Evolutionary conservation across 1,284 basidiomycete species (phyloP), one percentile per base, ranked within the genome.

Genomic region (Singerocomus inundabilis): DNA sequence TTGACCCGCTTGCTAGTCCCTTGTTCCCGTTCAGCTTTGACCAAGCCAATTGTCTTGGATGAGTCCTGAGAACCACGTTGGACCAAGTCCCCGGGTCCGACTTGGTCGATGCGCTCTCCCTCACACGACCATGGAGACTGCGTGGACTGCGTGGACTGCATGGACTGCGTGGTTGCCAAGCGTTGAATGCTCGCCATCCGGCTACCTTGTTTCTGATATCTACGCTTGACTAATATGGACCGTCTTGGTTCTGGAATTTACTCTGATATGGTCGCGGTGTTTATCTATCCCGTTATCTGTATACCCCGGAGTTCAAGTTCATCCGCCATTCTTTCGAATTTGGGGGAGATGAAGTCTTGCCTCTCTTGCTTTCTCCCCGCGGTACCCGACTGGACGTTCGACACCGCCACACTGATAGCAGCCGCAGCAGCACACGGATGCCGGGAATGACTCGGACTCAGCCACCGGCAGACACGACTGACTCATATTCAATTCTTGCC

Each of bases 151-250:
- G n/a, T n/a, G n/a, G n/a, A n/a, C 21, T 21, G 4, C 21, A 4
- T 21, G 21, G 52, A 51, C 41, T 56, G 50, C 28, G 40, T 55
- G 18, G 42, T 51, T 31, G 25, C 57, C 7, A 52, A 46, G 18
- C 43, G 53, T 36, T 56, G 60, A 54, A 48, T 51, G 26, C 51
- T 60, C 21, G 40, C 46, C n/a, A 30, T 62, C n/a, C 48, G 55
- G 38, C 11, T 65, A 18, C 56, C 57, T 48, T 60, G 62, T 53
- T 52, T 58, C 12, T 58, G 57, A 57, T 16, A 2, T 9, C 21
- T 25, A 31, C 28, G 31, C n/a, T 37, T 31, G 25, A 32, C 26
- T 15, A 7, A 35, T 36, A 30, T 9, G 29, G 18, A 31, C 21
- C 21, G 21, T 2, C 21, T 21, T 45, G 18, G 43, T 36, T 40